Evolutionary conservation across 2,329 filamentous ascomycete genomes (phyloP), one percentile per base, ranked within the genome.

Genomic region (Arthroderma sp.): DNA sequence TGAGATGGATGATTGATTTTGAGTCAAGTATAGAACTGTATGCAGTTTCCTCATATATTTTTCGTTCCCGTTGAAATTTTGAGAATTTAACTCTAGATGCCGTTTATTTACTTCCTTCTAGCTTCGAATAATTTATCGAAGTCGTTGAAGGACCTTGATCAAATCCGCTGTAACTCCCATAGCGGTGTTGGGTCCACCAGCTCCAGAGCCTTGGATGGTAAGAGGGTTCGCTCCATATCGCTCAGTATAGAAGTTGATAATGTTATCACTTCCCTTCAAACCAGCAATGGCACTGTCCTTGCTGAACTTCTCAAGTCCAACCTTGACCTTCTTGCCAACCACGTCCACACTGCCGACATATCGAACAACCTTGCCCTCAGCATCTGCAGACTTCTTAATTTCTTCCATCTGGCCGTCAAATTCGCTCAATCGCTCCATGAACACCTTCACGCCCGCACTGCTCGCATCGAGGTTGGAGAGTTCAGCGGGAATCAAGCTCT

Each of bases 221-320:
- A 98, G 72, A 37, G 91, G 88, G 65, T 89, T 93, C 60, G 72
- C 75, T 47, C 87, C 87, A 61, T 98, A 98, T 57, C 91, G 77
- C 73, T 93, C 83, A 4, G 91, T 98, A 68, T 95, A 94, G 72
- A 98, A 95, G 71, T 82, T 94, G 61, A 98, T 94, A 62, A 98
- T 94, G 71, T 98, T 98, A 63, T 96, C 91, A 64, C 88, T 96
- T 32, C 91, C 91, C 75, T 94, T 94, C 47, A 98, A 73, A 40
- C 84, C 83, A 9, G 91, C 91, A 67, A 98, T 95, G 8, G 91
- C 85, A 60, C 93, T 86, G 49, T 83, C 84, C 55, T 78, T 78
- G 53, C 94, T 87, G 55, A 87, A 88, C 67, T 83, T 85, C 73
- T 95, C 82, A 52, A 98, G 68, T 2, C 91, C 89, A 47, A 98